These are phyloP conservation scores for Wickerhamomyces pijperi DNA, from an alignment of 805 yeast genomes.

Conservation along the genomic window DNA sequence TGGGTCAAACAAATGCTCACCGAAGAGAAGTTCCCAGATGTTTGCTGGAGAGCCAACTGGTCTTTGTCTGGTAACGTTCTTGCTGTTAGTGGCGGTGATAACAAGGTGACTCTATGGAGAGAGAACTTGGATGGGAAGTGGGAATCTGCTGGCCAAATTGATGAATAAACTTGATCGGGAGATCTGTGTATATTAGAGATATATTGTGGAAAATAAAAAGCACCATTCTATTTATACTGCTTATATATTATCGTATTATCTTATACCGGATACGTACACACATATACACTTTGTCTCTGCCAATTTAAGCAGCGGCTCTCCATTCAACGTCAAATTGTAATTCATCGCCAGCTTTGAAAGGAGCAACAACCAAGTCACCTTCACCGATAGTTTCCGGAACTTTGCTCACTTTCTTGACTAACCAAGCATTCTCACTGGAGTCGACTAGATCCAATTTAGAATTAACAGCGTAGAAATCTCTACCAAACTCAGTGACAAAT, in stretches of 20 bases:
- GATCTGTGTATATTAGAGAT: neutral
- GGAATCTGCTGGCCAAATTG: conserved; percentile 97
- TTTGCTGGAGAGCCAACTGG: conserved; percentile 98
- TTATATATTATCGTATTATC: too few relatives aligned
- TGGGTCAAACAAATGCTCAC: conserved; percentile 79
- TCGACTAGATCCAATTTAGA: conserved; percentile 27
- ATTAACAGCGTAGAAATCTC: conserved; percentile 53
- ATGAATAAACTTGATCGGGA: conserved; percentile 36
- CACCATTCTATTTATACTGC: too few relatives aligned
- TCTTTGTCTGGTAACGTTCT: conserved; percentile 89
- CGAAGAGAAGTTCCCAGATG: conserved; percentile 85
- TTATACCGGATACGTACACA: too few relatives aligned
- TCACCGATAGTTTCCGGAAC: conserved; percentile 51
- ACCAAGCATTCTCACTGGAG: conserved; percentile 34
- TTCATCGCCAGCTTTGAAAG: conserved; percentile 75
- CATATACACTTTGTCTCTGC: too few relatives aligned
- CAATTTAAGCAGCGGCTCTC: conserved; percentile 23
- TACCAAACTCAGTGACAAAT: conserved; percentile 72
- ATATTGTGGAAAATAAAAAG: neutral
- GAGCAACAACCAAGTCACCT: conserved; percentile 50
- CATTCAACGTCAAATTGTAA: conserved; percentile 70
- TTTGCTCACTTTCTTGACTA: conserved; percentile 40
- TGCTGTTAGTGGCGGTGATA: conserved; percentile 95
- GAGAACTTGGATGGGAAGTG: conserved; percentile 87
- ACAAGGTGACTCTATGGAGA: conserved; percentile 92